Evolutionary conservation across 1,284 basidiomycete genomes (phyloP), one percentile per base, ranked within the genome.

Genomic region (Sporisorium sorghi): DNA sequence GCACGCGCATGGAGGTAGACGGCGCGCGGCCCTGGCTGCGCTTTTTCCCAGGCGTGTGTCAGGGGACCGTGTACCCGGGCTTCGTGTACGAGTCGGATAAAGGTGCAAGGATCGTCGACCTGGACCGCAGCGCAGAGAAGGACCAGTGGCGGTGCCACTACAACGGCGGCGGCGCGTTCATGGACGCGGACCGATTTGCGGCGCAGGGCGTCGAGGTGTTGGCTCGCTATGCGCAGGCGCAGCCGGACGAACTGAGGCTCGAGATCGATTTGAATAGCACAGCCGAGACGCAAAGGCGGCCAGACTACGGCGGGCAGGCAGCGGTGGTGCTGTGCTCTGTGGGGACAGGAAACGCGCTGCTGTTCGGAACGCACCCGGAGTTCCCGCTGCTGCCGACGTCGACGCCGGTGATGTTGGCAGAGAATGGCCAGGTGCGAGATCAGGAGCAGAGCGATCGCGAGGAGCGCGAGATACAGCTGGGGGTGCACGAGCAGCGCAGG

Each of bases 361-460:
- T 92, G 7, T 91, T 89, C 87, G 88, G 88, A 3, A 86, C 89
- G 0, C 90, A 89, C 76, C 86, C 90, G 21, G 92, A 92, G 80
- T 89, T 89, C 74, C 87, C 90, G 3, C 79, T 89, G 37, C 32
- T 71, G 79, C 85, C 56, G 7, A 60, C 60, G 0, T 73, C 71
- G 21, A 68, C 65, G n/a, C 71, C 71, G 15, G 65, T 73, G n/a
- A 12, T 55, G 54, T 19, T 59, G 49, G 60, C 65, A 3, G 61
- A 73, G 49, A 73, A 73, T 23, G 19, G 53, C 26, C 37, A 26
- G 17, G 28, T 42, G 6, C 46, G 47, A 39, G 40, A 12, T 5
- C 58, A 60, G n/a, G 61, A 64, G 32, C 21, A 61, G 2, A 55
- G 2, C 2, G 64, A 73, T 42, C 24, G 46, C 28, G 44, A 58